Base-by-base conservation (phyloP, 1,139 yeast species). In the Kodamaea fungicola region DNA sequence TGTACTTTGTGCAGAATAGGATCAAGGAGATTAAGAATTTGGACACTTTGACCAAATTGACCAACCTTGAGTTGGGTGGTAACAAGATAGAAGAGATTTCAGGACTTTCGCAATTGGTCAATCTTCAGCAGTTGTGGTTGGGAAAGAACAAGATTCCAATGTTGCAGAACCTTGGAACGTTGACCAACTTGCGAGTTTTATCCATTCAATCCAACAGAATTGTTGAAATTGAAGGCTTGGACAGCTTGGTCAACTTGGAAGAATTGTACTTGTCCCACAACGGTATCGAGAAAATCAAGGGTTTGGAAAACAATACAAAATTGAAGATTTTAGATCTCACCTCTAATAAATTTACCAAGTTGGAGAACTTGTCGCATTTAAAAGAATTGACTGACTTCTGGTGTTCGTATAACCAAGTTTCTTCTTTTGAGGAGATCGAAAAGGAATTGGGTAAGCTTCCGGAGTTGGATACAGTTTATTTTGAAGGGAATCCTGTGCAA, bases 401-500 rank as follows among this genome's bases (percentile, higher is more conserved):
- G 98, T 89, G 95, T 24, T 86, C 96, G 0, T 78, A 79, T 49
- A 94, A 92, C 59, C 61, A 74, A 51, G 61, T 94, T 22, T 74
- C 77, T 24, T 68, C 76, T 31, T 90, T 87, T 57, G 79, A 79
- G 32, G 83, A 88, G 40, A 64, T 94, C 32, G 80, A 78, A 32
- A 60, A 71, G 29, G 81, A 87, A 55, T 70, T 92, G 41, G 79
- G 82, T 10, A 67, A 66, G 30, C 66, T 88, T 39, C 76, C 79
- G 2, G 71, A 74, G 6, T 67, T 94, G 39, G 95, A 89, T 41
- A 88, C 96, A 0, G 96, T 94, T 6, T 94, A 94, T 55, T 79
- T 94, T 48, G 98, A 94, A 62, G 92, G 94, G n/a, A 92, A 90
- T 51, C 97, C 97, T 1, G 59, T 94, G 10, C 97, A 92, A 54